Conservation (phyloP, 345 rosid genomes). For the Schrenkiella parvula region DNA sequence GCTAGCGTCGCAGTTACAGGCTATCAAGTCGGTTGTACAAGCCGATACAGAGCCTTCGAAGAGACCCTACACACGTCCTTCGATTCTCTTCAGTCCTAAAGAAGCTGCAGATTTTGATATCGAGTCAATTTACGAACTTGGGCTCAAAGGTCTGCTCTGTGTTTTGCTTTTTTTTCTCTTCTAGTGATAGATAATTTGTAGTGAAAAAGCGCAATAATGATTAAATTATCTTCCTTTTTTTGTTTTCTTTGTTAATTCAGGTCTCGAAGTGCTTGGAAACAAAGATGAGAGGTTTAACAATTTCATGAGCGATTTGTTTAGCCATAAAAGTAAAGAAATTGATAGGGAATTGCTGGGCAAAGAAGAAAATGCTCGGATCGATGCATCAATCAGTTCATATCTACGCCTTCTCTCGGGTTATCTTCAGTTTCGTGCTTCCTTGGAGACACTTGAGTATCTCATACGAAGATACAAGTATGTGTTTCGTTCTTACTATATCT, state of each 20-base stretch:
- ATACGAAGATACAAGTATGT: constrained; percentile 85
- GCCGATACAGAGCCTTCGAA: constrained; percentile 44
- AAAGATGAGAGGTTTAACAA: constrained; percentile 65
- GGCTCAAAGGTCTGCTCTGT: constrained; percentile 46
- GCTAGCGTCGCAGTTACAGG: constrained; percentile 62
- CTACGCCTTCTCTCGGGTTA: constrained; percentile 67
- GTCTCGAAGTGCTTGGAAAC: constrained; percentile 62
- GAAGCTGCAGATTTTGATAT: constrained; percentile 59
- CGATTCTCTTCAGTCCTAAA: constrained; percentile 37
- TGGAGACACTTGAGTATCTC: constrained; percentile 83
- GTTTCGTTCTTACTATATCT: neutral
- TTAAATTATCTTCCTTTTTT: neutral
- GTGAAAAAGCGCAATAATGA: neutral
- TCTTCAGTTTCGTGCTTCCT: constrained; percentile 59
- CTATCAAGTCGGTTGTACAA: constrained; percentile 49
- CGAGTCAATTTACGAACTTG: constrained; percentile 56
- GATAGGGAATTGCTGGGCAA: constrained; percentile 68
- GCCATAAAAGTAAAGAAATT: constrained; percentile 66
- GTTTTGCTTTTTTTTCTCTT: neutral
- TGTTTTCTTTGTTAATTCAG: constrained; percentile 39
- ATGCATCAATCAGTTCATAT: constrained; percentile 52
- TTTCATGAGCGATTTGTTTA: constrained; percentile 61
- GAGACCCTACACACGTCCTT: constrained; percentile 38
- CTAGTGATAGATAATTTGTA: neutral
- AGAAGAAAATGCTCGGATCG: constrained; percentile 58